Base-by-base conservation (phyloP, 441 rosid genomes). In the Iberis amara region DNA sequence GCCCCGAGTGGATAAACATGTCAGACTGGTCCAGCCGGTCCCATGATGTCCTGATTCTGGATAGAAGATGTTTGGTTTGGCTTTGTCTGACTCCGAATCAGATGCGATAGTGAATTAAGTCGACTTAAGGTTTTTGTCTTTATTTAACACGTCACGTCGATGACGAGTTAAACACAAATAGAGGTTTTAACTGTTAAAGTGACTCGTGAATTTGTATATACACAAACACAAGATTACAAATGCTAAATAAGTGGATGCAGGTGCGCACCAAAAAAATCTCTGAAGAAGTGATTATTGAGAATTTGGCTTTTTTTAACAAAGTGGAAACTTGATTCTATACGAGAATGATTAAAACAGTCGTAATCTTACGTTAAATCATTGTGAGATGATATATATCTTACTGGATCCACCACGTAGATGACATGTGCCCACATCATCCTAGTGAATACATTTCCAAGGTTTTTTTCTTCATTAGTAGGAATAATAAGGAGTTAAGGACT, bases 301-400 rank as follows among this genome's bases (percentile, higher is more conserved):
- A 21, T 31, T 57, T 26, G 53, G 57, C 55, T n/a, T 18, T 57
- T 43, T 36, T 1, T 24, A 58, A 46, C 55, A 46, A 46, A 15
- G 50, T 46, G 61, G 52, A 11, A 52, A 39, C 32, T 52, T 31
- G 70, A 52, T 40, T 46, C 30, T 26, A 59, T 66, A 66, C 51
- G 46, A 66, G 61, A 66, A 66, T 53, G 46, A 52, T 66, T 52
- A 59, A 65, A n/a, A n/a, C n/a, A 18, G 56, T 52, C 44, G 8
- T 58, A 57, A 65, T 58, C 60, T 65, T 52, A 59, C 7, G 55
- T 65, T 52, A 52, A 38, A 58, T 65, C 50, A 52, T 52, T 58
- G 23, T 58, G 60, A 45, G 38, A 65, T 65, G 30, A 28, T 43
- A 39, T 37, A 44, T 14, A 11, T 24, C 35, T 33, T 14, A 7